phyloP scores from a whole-genome alignment of 228 moss, liverwort and hornwort genomes.

The Sphagnum fallax region DNA sequence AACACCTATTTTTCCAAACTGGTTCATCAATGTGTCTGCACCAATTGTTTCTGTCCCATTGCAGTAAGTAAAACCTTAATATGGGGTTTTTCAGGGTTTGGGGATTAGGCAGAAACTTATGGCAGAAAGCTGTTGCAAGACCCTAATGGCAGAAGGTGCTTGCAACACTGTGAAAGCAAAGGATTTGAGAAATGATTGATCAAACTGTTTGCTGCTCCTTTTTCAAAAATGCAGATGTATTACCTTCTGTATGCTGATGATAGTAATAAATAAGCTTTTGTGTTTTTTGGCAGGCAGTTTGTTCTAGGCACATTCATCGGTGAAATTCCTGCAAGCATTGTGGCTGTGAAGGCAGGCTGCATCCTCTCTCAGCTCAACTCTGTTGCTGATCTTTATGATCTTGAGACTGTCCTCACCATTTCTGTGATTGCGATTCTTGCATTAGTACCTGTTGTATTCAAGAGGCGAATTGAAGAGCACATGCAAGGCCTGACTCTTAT shows the following conservation, averaged over 20 bases:
- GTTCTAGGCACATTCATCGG: constrained; percentile 42
- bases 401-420: constrained; percentile 41
- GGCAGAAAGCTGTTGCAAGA: too few species aligned
- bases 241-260: neutral
- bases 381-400: constrained; percentile 44
- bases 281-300: constrained; percentile 27
- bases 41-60: constrained; percentile 49
- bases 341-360: constrained; percentile 47
- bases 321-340: constrained; percentile 37
- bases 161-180: too few species aligned
- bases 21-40: constrained; percentile 56
- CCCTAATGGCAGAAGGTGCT: too few species aligned
- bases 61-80: constrained; percentile 12
- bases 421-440: constrained; percentile 41
- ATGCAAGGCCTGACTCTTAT: constrained; percentile 27
- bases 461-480: constrained; percentile 24
- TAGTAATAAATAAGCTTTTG: neutral
- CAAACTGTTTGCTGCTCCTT: too few species aligned
- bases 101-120: too few species aligned
- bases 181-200: too few species aligned
- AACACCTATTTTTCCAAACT: constrained; percentile 47
- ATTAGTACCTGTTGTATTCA: constrained; percentile 37
- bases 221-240: too few species aligned
- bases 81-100: too few species aligned
- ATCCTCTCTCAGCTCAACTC: constrained; percentile 47